Base-by-base conservation (phyloP, 2,329 filamentous ascomycete genomes). In the Pezicula rhizophila region DNA sequence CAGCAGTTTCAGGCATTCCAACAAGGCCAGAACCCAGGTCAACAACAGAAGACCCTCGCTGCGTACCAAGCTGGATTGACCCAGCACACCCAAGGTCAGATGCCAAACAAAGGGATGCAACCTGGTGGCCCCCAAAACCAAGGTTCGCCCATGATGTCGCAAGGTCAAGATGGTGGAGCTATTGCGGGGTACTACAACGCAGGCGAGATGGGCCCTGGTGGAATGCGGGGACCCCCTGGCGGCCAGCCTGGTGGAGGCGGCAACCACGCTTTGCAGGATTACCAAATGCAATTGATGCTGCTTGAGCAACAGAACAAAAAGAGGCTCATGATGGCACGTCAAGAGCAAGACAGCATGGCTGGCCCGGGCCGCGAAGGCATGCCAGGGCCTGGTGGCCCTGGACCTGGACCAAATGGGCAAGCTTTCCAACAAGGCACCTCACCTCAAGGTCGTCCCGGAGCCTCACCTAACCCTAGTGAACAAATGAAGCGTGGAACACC, bases 251-350 rank as follows among this genome's bases (percentile, higher is more conserved):
- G 68, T 37, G 52, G 46, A 5, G 46, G 50, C 45, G 57, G 60
- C 67, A 92, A 89, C 64, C 87, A 91, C 65, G 87, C 87, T 18
- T 74, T 92, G 41, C 87, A 91, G 67, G 87, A 93, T 66, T 92
- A 92, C 61, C 87, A 92, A 70, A 91, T 91, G 87, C 87, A 92
- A 66, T 70, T 92, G 64, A 92, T 91, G 87, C 70, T 91, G 44
- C 76, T 92, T 14, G 87, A 92, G 68, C 87, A 91, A 68, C 87
- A 92, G 68, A 92, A 92, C 60, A 92, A 91, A 75, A 91, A 90
- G 68, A 76, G 87, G 15, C 74, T 92, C 43, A 82, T 90, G 74
- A 89, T 90, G 86, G 87, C 87, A 34, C 81, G 87, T 15, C 85
- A 84, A 63, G 82, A 78, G 63, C 87, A 92, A 66, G 88, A 91